Evolutionary conservation across 768 basidiomycete species (phyloP).

Genomic region (Mrakia hoshinonis): DNA sequence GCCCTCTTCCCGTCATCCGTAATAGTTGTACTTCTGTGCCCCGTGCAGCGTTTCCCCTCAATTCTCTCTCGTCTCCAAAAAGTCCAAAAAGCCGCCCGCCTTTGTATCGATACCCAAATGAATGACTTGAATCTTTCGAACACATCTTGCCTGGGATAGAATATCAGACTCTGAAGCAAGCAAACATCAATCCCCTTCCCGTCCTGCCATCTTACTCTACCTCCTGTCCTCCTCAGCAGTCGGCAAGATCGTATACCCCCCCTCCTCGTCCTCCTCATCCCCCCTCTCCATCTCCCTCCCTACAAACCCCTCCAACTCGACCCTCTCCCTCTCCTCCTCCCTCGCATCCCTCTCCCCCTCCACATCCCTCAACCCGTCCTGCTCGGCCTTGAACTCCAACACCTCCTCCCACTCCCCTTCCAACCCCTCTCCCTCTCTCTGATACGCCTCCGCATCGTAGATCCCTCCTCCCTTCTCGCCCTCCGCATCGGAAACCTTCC

Average conservation of each 20-base stretch:
- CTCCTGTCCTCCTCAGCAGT: background rate
- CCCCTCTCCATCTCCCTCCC: slow-evolving; percentile 9
- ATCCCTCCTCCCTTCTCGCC: background rate
- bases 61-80: background rate
- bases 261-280: slow-evolving; percentile 11
- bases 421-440: background rate
- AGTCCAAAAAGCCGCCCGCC: no score
- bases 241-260: background rate
- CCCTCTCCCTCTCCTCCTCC: background rate
- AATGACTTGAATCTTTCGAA: no score
- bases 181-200: no score
- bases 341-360: background rate
- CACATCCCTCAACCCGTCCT: background rate
- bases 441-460: background rate
- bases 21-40: background rate
- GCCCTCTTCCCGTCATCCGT: background rate
- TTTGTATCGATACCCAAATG: no score
- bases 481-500: background rate
- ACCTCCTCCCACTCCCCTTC: slow-evolving; percentile 9
- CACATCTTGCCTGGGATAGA: no score
- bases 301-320: background rate
- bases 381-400: background rate
- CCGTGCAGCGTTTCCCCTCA: background rate
- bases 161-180: no score
- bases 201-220: background rate